Percentiles rank a stretch among this genome's conserved stretches.
These are phyloP conservation scores for Binderoboletus segoi DNA, from an alignment of 1,284 basidiomycete species.

Conservation along the genomic window DNA sequence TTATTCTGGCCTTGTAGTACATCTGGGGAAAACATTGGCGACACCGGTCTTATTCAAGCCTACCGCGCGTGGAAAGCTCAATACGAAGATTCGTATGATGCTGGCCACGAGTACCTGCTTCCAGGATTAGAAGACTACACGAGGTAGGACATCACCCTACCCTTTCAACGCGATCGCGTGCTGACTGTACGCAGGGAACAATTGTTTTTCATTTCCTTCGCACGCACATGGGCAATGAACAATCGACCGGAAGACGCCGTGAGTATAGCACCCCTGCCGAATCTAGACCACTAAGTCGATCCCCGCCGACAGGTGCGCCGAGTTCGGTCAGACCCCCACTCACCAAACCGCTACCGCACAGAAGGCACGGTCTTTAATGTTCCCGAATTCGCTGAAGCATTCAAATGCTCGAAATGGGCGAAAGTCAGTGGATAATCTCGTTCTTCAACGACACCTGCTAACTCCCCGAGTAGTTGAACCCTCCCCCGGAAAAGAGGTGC, in stretches of 20 bases:
- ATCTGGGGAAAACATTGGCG: constrained; percentile 89
- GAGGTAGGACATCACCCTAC: constrained; percentile 39
- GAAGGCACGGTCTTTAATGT: constrained; percentile 83
- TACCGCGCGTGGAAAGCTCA: constrained; percentile 87
- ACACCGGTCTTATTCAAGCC: constrained; percentile 83
- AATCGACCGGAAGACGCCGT: constrained; percentile 78
- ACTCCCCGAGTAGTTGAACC: constrained; percentile 53
- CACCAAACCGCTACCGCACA: constrained; percentile 77
- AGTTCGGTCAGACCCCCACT: constrained; percentile 87
- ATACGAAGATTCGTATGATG: constrained; percentile 52
- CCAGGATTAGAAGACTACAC: constrained; percentile 81
- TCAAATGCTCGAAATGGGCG: constrained; percentile 69
- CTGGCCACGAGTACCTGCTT: constrained; percentile 70
- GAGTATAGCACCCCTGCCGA: constrained; percentile 27
- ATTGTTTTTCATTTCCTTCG: constrained; percentile 89
- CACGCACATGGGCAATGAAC: constrained; percentile 72
- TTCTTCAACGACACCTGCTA: constrained; percentile 4
- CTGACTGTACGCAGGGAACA: constrained; percentile 64
- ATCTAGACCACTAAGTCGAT: constrained; percentile 19
- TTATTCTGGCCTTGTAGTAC: constrained; percentile 49
- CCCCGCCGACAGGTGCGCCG: constrained; percentile 59
- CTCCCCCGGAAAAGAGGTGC: constrained; percentile 65
- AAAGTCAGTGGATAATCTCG: constrained; percentile 48
- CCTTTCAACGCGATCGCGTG: neutral
- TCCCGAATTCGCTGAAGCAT: constrained; percentile 77